Base-by-base conservation (phyloP, 441 rosid species). In the Erysimum cheiri region DNA sequence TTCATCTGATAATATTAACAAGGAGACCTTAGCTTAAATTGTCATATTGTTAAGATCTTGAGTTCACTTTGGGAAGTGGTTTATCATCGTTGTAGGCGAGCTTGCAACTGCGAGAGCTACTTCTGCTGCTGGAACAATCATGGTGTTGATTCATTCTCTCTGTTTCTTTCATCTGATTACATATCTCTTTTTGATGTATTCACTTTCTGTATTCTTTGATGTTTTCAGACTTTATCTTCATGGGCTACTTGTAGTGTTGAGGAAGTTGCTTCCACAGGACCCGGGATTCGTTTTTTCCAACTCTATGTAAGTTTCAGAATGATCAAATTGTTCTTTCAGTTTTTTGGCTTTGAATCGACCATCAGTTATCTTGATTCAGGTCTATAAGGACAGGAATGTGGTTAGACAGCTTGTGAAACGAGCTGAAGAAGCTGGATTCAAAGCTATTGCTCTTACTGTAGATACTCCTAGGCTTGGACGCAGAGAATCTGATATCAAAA, bases 391-490 rank as follows among this genome's bases (percentile, higher is more conserved):
- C 76, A 88, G 98, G 80, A 83, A 90, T 62, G 80, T 95, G 67
- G 99, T 88, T n/a, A 80, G 83, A 28, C 95, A 95, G 78, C 91
- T 90, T 31, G 97, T 95, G 55, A 87, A 84, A 73, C 84, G 99
- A 80, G 99, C 99, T 29, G 98, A 92, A 74, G 81, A 80, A 80
- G 99, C 98, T 64, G 98, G 98, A 60, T 95, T 90, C 81, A 92
- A 87, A 82, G 98, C 97, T 8, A 90, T 95, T 77, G 97, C 91
- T 72, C 93, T 95, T 44, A 95, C 99, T 13, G 98, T 89, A 35
- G 99, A 95, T 71, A 88, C 97, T 63, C 99, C 99, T 41, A 83
- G 90, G 80, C 97, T 95, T 26, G 99, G 99, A 36, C 96, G 98
- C 14, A 84, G 99, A 74, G 99, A 95, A 79, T 84, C 98, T 40